Conservation (phyloP, 257 asterid species). For the Cordia subcordata region DNA sequence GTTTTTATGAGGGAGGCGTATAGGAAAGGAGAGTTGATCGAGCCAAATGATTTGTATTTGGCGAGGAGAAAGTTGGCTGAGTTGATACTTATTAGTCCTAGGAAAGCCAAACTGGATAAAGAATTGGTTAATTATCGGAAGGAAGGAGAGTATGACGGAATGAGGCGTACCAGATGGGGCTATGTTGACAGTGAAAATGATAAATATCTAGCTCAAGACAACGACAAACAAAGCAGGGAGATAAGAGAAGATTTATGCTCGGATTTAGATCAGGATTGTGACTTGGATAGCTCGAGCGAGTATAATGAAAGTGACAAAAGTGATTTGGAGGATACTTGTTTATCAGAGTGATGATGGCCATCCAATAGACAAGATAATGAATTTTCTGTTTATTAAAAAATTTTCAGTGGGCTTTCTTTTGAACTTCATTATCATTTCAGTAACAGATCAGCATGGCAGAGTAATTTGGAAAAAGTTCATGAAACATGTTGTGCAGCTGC, state of each 20-base stretch:
- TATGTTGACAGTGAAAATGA: constrained; percentile 19
- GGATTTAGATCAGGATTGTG: constrained; percentile 21
- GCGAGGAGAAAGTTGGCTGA: constrained; percentile 76
- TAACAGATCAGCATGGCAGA: too few species aligned
- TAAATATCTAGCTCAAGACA: constrained; percentile 14
- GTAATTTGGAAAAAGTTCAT: too few species aligned
- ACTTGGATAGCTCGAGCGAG: constrained; percentile 30
- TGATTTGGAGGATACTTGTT: not conserved
- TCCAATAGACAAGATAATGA: too few species aligned
- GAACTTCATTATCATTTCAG: too few species aligned
- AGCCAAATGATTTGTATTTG: constrained; percentile 66
- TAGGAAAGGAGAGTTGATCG: constrained; percentile 74
- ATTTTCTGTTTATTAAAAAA: not conserved
- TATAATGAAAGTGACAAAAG: constrained; percentile 13
- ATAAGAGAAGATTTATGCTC: constrained; percentile 25
- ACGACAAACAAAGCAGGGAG: constrained; percentile 9
- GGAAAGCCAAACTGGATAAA: constrained; percentile 48
- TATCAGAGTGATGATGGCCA: constrained; percentile 7
- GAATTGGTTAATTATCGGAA: constrained; percentile 48
- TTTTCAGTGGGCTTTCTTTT: too few species aligned
- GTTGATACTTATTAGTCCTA: constrained; percentile 61
- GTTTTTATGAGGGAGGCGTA: constrained; percentile 87
- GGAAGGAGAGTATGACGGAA: constrained; percentile 33
- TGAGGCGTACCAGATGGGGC: constrained; percentile 16
- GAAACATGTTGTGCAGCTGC: too few species aligned